Evolutionary conservation across 2,329 filamentous ascomycete genomes (phyloP).

Genomic region (Colletotrichum abscissum): DNA sequence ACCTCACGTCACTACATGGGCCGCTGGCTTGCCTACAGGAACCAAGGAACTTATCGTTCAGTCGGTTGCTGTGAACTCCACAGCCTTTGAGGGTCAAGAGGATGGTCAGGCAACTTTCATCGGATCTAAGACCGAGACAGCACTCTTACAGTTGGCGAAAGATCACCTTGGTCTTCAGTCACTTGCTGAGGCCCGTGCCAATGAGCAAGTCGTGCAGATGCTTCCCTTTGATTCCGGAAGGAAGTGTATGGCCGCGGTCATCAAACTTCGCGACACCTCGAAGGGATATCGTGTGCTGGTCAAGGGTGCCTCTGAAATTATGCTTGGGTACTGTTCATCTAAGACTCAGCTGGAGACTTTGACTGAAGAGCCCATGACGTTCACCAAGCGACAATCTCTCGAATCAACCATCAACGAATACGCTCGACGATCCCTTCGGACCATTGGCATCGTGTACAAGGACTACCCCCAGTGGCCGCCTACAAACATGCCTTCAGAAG

Average conservation of each 20-base stretch:
- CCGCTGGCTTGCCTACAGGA: conserved; percentile 27
- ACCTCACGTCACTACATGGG: background rate
- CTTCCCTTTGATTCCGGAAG: conserved; percentile 51
- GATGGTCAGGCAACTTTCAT: conserved; percentile 71
- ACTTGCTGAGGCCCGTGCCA: conserved; percentile 71
- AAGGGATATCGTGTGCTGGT: conserved; percentile 67
- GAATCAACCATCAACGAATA: conserved; percentile 48
- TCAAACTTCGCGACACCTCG: conserved; percentile 59
- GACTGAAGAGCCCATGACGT: background rate
- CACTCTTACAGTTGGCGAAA: conserved; percentile 75
- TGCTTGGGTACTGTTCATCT: conserved; percentile 54
- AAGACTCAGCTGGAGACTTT: conserved; percentile 39
- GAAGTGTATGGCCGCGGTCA: conserved; percentile 76
- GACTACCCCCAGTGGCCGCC: conserved; percentile 48
- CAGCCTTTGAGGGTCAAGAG: conserved; percentile 74
- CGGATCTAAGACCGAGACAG: conserved; percentile 83
- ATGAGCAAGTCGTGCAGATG: conserved; percentile 60
- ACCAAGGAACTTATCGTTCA: conserved; percentile 59
- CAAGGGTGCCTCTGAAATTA: conserved; percentile 64
- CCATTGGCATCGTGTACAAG: conserved; percentile 52
- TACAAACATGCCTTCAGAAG: conserved; percentile 67
- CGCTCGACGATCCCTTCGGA: conserved; percentile 51
- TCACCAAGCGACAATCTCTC: conserved; percentile 2
- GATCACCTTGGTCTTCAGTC: conserved; percentile 73
- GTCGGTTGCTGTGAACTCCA: conserved; percentile 75